phyloP scores from a whole-genome alignment of 192 early-diverging fungal genomes.

The Podila horticola region DNA sequence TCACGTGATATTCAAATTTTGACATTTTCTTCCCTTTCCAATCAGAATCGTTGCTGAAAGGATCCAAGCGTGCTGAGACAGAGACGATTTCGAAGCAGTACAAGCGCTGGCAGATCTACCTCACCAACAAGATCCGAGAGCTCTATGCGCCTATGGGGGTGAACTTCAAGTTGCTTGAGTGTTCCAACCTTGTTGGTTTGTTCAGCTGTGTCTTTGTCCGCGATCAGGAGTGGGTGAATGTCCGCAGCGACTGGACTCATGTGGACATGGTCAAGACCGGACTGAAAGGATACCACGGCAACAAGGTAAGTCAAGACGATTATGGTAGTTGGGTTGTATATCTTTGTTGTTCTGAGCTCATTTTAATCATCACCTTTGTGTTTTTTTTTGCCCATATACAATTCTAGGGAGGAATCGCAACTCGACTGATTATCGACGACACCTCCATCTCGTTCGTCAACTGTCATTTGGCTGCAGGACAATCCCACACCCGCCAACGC shows the following conservation, averaged over 20 bases:
- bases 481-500: constrained; percentile 73
- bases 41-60: constrained; percentile 63
- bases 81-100: constrained; percentile 76
- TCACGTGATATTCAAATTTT: constrained; percentile 2
- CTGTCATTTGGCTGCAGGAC: constrained; percentile 88
- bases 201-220: constrained; percentile 89
- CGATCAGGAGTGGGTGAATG: constrained; percentile 56
- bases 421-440: constrained; percentile 80
- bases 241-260: constrained; percentile 65
- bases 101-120: constrained; percentile 83
- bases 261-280: constrained; percentile 90
- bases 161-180: constrained; percentile 69
- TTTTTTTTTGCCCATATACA: constrained; percentile 2
- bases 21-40: constrained; percentile 33
- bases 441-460: constrained; percentile 88
- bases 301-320: constrained; percentile 72
- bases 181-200: constrained; percentile 90
- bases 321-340: neutral
- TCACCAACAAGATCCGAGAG: constrained; percentile 68
- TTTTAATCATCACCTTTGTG: neutral
- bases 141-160: constrained; percentile 57
- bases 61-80: constrained; percentile 66
- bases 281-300: constrained; percentile 86
- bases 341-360: neutral
- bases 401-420: constrained; percentile 78